Base-by-base conservation (phyloP, 2,329 filamentous ascomycete genomes). In the Colletotrichum tamarilloi region DNA sequence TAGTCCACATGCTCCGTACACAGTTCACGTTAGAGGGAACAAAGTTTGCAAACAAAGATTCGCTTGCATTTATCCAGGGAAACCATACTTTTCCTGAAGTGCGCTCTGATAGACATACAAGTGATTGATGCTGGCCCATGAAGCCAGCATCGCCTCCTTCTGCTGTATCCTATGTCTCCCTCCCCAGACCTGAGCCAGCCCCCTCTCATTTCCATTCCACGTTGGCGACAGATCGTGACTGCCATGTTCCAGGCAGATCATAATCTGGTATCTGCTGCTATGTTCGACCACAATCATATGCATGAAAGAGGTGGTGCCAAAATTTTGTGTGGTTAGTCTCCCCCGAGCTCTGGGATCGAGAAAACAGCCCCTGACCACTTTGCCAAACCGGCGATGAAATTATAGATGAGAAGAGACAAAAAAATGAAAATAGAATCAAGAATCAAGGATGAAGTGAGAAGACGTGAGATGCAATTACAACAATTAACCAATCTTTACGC, bases 401-500 rank as follows among this genome's bases (percentile, higher is more conserved):
- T 74, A 74, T 74, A 74, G 68, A 67, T 67, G 62, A 74, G 62
- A 69, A 69, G 58, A 74, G 63, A 49, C 57, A 72, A 69, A 53
- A 59, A 59, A 42, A 74, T 72, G 62, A 74, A 73, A 74, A 57
- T 67, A 68, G 68, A 74, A 74, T 24, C 68, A 72, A 68, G 70
- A 75, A 73, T 67, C 73, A 73, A 73, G 68, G 68, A 73, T 68
- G 69, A 75, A 74, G 62, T 64, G 60, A 71, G 53, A 72, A 72
- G 67, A 74, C 62, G 42, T 62, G 56, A 76, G 77, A 77, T 78
- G 77, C 80, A 80, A 85, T 84, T 84, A 85, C 82, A 85, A 85
- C 80, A 82, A 82, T 83, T 82, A 84, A 81, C 74, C 78, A 78
- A 79, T 77, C 76, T 79, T 82, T 81, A 77, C 80, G 76, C 57